Percentiles rank a stretch among this genome's conserved stretches.
These are phyloP conservation scores for Lachnellula suecica DNA, from an alignment of 2,329 filamentous ascomycete species.

Conservation along the genomic window DNA sequence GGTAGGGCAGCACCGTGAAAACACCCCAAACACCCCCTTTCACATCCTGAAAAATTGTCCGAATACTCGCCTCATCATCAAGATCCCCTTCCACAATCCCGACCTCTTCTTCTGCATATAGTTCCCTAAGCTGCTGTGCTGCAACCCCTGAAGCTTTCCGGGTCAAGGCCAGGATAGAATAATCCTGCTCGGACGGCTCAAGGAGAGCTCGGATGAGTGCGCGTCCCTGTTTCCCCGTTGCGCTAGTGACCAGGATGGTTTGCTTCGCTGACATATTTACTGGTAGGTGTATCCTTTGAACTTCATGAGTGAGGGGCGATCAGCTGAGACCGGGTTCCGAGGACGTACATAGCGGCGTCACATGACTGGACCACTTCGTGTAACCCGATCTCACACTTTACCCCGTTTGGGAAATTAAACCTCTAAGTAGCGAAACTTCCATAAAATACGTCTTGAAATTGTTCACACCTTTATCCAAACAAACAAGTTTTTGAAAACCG, in stretches of 20 bases:
- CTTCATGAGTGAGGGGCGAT: not conserved
- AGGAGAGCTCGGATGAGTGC: conserved; percentile 35
- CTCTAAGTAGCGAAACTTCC: too few relatives aligned
- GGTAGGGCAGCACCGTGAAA: conserved; percentile 35
- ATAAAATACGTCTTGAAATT: too few relatives aligned
- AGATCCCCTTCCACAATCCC: conserved; percentile 55
- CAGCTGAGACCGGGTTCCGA: too few relatives aligned
- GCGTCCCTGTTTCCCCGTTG: conserved; percentile 42
- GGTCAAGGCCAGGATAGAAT: conserved; percentile 52
- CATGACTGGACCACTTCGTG: too few relatives aligned
- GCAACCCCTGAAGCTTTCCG: conserved; percentile 43
- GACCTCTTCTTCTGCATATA: conserved; percentile 25
- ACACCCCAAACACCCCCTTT: conserved; percentile 48
- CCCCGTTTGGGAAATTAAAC: too few relatives aligned
- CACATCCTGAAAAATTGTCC: conserved; percentile 34
- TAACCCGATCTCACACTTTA: too few relatives aligned
- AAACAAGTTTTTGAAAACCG: too few relatives aligned
- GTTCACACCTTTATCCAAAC: too few relatives aligned
- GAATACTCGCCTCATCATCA: conserved; percentile 42
- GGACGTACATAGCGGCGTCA: too few relatives aligned
- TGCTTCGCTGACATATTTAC: not conserved
- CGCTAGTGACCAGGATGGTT: conserved; percentile 37
- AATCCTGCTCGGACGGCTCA: not conserved
- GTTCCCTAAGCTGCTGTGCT: conserved; percentile 41
- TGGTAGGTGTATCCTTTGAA: not conserved